These are phyloP conservation scores for Tilletia caries DNA, from an alignment of 1,284 basidiomycete species.

Conservation along the genomic window DNA sequence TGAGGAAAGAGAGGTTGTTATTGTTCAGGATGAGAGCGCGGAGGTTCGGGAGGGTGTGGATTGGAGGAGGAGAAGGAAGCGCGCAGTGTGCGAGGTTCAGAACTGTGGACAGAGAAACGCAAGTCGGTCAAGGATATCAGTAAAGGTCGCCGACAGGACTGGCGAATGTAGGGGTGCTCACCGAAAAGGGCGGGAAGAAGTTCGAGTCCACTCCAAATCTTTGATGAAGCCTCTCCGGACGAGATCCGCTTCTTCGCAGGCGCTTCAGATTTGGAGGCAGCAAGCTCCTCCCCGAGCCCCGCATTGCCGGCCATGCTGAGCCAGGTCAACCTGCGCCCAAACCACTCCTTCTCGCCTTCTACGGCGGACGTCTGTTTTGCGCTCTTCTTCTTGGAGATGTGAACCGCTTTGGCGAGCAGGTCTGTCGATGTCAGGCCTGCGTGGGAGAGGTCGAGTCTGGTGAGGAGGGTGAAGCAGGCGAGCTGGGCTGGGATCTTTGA, in stretches of 20 bases:
- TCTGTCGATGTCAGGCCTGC: slow-evolving; percentile 25
- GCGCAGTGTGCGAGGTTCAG: slow-evolving; percentile 39
- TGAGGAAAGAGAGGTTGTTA: slow-evolving; percentile 30
- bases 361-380: background rate
- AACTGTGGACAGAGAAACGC: slow-evolving; percentile 17
- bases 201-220: background rate
- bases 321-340: slow-evolving; percentile 29
- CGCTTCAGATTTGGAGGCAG: background rate
- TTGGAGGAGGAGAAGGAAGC: slow-evolving; percentile 19
- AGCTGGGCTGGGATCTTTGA: slow-evolving; percentile 16
- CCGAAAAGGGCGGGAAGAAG: slow-evolving; percentile 7
- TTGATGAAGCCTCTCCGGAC: background rate
- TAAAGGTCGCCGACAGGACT: background rate
- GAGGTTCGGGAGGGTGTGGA: slow-evolving; percentile 30
- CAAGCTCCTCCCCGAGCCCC: slow-evolving; percentile 19
- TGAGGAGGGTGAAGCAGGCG: slow-evolving; percentile 36
- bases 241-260: slow-evolving; percentile 17
- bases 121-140: slow-evolving; percentile 18
- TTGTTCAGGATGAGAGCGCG: slow-evolving; percentile 46
- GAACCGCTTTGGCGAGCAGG: slow-evolving; percentile 30
- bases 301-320: slow-evolving; percentile 26
- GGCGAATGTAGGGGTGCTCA: background rate
- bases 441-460: slow-evolving; percentile 41
- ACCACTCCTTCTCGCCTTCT: slow-evolving; percentile 7
- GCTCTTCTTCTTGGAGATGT: slow-evolving; percentile 26